Percentiles rank a stretch among this genome's conserved stretches.
These are phyloP conservation scores for Blastomyces emzantsi DNA, from an alignment of 2,329 filamentous ascomycete species.

Conservation along the genomic window DNA sequence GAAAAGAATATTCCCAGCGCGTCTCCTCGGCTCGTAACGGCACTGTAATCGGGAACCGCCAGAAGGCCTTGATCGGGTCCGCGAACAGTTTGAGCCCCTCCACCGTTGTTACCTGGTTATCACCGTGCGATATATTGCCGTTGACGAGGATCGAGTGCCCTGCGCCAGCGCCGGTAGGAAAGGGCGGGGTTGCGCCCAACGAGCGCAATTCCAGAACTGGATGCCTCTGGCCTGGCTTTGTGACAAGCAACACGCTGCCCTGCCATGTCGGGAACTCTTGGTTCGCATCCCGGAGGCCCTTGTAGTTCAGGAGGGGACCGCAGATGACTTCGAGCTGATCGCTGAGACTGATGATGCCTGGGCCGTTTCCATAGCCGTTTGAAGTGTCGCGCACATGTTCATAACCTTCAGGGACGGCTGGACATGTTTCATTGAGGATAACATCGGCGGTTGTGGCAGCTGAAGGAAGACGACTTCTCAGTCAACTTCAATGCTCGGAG, in stretches of 20 bases:
- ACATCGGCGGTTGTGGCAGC: background rate
- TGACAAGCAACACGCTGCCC: conserved; percentile 78
- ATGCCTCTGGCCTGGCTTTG: conserved; percentile 57
- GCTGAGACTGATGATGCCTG: conserved; percentile 16
- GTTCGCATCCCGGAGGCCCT: conserved; percentile 35
- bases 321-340: conserved; percentile 35
- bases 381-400: conserved; percentile 15
- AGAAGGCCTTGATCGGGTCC: conserved; percentile 50
- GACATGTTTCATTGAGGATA: background rate
- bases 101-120: conserved; percentile 23
- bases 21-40: conserved; percentile 64
- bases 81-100: conserved; percentile 51
- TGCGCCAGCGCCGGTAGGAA: background rate
- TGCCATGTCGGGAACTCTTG: conserved; percentile 50
- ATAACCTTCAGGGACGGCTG: conserved; percentile 12
- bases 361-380: conserved; percentile 19
- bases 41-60: conserved; percentile 50
- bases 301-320: conserved; percentile 42
- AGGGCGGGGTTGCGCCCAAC: conserved; percentile 17
- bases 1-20: conserved; percentile 69
- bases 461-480: background rate
- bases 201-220: conserved; percentile 47
- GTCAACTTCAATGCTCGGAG: background rate
- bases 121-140: conserved; percentile 12
- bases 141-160: conserved; percentile 10